Evolutionary conservation across 1,284 basidiomycete genomes (phyloP), one percentile per base, ranked within the genome.

Genomic region (Cryptococcus hybrid): DNA sequence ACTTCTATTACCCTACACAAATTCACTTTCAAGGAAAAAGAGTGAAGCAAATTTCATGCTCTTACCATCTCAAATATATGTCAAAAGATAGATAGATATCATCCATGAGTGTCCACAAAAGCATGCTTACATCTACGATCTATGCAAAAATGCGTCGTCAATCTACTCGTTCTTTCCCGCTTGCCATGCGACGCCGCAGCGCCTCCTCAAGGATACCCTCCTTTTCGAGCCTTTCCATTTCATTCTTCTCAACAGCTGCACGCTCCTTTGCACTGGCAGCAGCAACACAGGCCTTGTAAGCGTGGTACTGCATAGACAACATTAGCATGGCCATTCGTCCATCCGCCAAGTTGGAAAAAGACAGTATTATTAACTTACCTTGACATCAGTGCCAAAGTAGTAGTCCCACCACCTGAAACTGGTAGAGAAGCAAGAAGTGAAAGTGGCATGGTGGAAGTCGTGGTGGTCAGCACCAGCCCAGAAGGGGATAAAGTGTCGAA

Each of bases 391-490:
- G 62, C 91, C 92, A 72, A 89, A 86, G 65, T 90, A 79, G 65
- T 83, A 84, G 77, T 95, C 92, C 81, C 89, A 92, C 88, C 90
- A 94, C 54, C 92, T 85, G 86, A 95, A 95, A 13, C 88, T 90
- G 37, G 92, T 93, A 15, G 89, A 88, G 78, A 84, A 94, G 82
- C 92, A 93, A 68, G 78, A 75, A 55, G 68, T 67, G 55, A 74
- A 74, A 2, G 71, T 67, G 62, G 63, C 62, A 80, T 94, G 91
- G 78, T 94, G 92, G 84, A 91, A 94, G 74, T 93, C 94, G 78
- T 97, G 94, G 82, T 97, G 94, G 73, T 99, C 96, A 0, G 95
- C 96, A 51, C 96, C 95, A 30, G 92, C 92, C 95, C 95, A 99
- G 84, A 98, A 92, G 3, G 95, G 95, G 36, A 99, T 60, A 71